Evolutionary conservation across 306 rosid genomes (phyloP), one percentile per base, ranked within the genome.

Genomic region (Herpetospermum pedunculosum): DNA sequence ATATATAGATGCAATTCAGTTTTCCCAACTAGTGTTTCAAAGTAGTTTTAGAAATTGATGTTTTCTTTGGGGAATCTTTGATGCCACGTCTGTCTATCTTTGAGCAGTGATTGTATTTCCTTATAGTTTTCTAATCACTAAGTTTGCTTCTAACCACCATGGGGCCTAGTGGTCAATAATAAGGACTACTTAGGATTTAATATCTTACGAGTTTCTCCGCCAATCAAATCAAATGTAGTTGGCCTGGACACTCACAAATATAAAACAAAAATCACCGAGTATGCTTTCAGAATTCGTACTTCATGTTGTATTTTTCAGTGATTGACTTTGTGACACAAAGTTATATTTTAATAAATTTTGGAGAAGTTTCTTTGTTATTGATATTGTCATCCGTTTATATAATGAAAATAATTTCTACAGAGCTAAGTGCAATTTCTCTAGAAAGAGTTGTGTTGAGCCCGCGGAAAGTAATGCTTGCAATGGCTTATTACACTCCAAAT

Each of bases 401-500:
- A 58, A 30, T 76, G 49, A 60, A 75, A 71, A 71, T 38, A 35
- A 3, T 41, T 73, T 82, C 58, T 79, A 55, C 80, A 94, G 98
- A 94, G 59, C 77, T 91, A 68, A 68, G 82, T 38, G 75, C 74
- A 6, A 80, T 88, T 74, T 78, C 78, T 79, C 76, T 76, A 23
- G 78, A 80, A 78, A 86, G 77, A 74, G 88, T 84, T 43, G 75
- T 72, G 26, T 63, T 91, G 78, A 86, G 85, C 77, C 98, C 95
- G 2, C 81, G 78, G 18, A 82, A 68, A 74, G 76, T 88, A 76
- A 94, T 94, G 97, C 85, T 67, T 77, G 84, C 90, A 2, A 81
- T 94, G 86, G 75, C 87, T 16, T 47, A 83, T 76, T 89, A 94
- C 70, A 83, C 84, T 80, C 92, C 92, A 54, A 79, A 84, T 75